Base-by-base conservation (phyloP, 441 rosid genomes). In the Euphorbia celastroides region DNA sequence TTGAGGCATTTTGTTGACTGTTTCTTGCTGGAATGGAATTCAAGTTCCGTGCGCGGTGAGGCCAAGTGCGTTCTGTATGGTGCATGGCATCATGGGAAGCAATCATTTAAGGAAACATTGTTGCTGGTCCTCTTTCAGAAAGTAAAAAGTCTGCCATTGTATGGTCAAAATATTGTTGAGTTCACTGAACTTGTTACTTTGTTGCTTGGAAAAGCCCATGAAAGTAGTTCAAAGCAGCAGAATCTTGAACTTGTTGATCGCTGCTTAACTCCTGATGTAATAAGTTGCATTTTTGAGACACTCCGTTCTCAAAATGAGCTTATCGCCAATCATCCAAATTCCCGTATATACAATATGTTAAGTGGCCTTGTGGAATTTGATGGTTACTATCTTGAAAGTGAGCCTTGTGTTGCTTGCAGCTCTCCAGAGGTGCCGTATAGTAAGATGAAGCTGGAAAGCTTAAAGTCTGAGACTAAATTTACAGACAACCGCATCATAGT, bases 321-420 rank as follows among this genome's bases (percentile, higher is more conserved):
- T 66, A 76, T 96, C 76, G 99, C 99, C 70, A 93, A 96, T 79
- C 99, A 96, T 85, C 99, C 99, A 60, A 93, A 96, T 85, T 96
- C 99, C 59, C 96, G 96, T 72, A 92, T 96, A 71, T 96, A 96
- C 76, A 96, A 81, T 74, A 90, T 98, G 64, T 83, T 93, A 79
- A 86, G 97, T 78, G 86, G 96, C 77, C 88, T 96, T 54, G 99
- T 96, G 77, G 99, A 93, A 71, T 96, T 96, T 74, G 99, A 93
- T 82, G 99, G 99, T 69, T 96, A 96, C 81, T 96, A 91, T 84
- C 99, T 96, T 68, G 99, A 96, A 85, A 96, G 98, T 66, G 99
- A 96, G 74, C 99, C 99, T 22, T 96, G 99, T 84, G 99, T 96
- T 72, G 87, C 99, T 62, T 96, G 99, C 86, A 96, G 99, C 81